Base-by-base conservation (phyloP, 768 basidiomycete genomes). In the Termitomyces sp. region DNA sequence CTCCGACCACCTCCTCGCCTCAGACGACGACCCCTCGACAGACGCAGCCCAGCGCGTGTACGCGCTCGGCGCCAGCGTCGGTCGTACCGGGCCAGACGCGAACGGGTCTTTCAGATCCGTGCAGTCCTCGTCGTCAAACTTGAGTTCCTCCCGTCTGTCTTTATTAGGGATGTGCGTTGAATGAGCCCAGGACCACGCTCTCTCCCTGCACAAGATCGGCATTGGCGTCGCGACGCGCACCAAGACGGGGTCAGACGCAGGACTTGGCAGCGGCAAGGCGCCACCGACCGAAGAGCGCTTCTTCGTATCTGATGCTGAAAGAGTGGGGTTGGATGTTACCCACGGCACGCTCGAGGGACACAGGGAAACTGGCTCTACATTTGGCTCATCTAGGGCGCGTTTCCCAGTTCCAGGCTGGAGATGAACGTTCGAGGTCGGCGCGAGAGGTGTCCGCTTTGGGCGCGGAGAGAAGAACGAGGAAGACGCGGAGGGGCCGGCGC, bases 391-490 rank as follows among this genome's bases (percentile, higher is more conserved):
- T 29, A 8, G n/a, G 6, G 16, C 3, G 7, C 3, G 25, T 29
- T 9, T 38, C 23, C 8, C 17, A 4, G 25, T 25, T 27, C 29
- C 50, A 14, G n/a, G 11, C 27, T 29, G 37, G 35, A 5, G 10
- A 17, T 37, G 23, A 16, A 37, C 34, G 8, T 49, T 5, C 11
- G 37, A 25, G 25, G 25, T 43, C 5, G 41, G 12, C 11, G 12
- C 29, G 5, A 54, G 35, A 16, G 49, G 44, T 1, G 34, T 46
- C 4, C 55, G 54, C 35, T 62, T 56, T 16, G 54, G 54, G 12
- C 43, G 46, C 3, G 61, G 58, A 27, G 58, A 59, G 55, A 56
- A 59, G 47, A 59, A 59, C 3, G 60, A 59, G 2, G 57, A 56
- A 32, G 54, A 56, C 5, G 50, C 44, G 6, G 61, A 59, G 19